Conservation (phyloP, 108 stramenopile species). For the Conticribra guillardii region DNA sequence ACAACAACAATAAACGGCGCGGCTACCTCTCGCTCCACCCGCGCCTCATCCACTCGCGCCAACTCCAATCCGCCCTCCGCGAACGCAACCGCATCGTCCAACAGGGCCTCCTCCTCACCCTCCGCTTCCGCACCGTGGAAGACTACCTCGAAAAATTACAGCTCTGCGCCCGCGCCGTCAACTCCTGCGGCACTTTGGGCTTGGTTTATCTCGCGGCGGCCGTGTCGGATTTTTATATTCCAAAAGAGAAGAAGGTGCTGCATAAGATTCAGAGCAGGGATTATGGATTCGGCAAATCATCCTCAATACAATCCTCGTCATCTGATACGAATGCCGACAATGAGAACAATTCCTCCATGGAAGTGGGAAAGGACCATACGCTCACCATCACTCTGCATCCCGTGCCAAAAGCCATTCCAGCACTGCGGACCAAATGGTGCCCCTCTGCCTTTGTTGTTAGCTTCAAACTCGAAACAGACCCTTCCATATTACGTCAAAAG, state of each 20-base stretch:
- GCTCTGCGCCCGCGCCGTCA: conserved; percentile 57
- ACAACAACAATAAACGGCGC: conserved; percentile 9
- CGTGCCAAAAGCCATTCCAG: conserved; percentile 93
- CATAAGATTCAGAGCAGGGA: conserved; percentile 95
- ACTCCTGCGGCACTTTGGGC: conserved; percentile 60
- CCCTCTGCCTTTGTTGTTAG: conserved; percentile 93
- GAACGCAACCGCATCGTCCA: conserved; percentile 55
- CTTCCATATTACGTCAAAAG: conserved; percentile 81
- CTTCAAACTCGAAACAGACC: conserved; percentile 99
- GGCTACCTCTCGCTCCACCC: conserved; percentile 57
- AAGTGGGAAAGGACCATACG: conserved; percentile 33
- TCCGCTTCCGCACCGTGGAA: conserved; percentile 83
- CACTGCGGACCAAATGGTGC: conserved; percentile 80
- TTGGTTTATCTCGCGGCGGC: conserved; percentile 93
- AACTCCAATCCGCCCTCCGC: conserved; percentile 55
- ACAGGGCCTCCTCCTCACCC: conserved; percentile 68
- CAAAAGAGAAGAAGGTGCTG: conserved; percentile 67
- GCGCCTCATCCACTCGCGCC: conserved; percentile 54
- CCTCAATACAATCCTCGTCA: conserved; percentile 1
- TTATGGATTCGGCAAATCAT: conserved; percentile 31
- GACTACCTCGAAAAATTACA: conserved; percentile 86
- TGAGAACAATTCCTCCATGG: conserved; percentile 7
- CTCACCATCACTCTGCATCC: conserved; percentile 73
- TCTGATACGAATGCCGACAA: conserved; percentile 6
- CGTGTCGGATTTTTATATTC: conserved; percentile 96